A percentile compares a stretch with the other conserved stretches of the same genome.
Evolutionary conservation across 495 filamentous ascomycete species (phyloP).

Genomic region (Penicillium nucicola): DNA sequence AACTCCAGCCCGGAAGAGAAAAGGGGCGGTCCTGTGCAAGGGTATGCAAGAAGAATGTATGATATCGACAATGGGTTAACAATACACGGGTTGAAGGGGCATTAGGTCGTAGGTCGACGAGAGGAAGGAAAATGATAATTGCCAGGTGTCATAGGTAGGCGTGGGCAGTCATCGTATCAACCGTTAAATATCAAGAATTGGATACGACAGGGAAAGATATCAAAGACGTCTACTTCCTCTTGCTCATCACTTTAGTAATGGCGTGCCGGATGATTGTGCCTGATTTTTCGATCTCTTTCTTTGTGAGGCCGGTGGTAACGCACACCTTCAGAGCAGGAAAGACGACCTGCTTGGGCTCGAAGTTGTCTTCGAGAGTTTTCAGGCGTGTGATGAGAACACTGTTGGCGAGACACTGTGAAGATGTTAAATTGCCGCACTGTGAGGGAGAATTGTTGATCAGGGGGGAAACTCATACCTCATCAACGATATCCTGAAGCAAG

Average conservation of each 20-base stretch:
- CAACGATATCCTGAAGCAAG: conserved; percentile 83
- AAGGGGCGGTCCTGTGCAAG: conserved; percentile 23
- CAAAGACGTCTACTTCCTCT: conserved; percentile 44
- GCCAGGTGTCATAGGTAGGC: conserved; percentile 20
- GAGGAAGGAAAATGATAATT: conserved; percentile 3
- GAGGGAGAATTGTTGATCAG: neutral
- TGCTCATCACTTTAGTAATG: conserved; percentile 80
- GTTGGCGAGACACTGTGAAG: conserved; percentile 65
- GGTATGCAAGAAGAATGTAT: conserved; percentile 22
- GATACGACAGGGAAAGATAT: conserved; percentile 1
- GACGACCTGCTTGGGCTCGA: conserved; percentile 61
- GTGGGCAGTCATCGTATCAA: conserved; percentile 22
- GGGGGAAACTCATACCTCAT: conserved; percentile 65
- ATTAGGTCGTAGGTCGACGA: conserved; percentile 26
- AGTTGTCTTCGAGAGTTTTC: conserved; percentile 68
- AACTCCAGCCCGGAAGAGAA: conserved; percentile 3
- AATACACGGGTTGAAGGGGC: conserved; percentile 21
- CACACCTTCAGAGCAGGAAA: conserved; percentile 86
- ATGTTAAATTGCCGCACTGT: conserved; percentile 11
- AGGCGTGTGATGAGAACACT: conserved; percentile 83
- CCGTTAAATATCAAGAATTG: conserved; percentile 1
- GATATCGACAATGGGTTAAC: conserved; percentile 23
- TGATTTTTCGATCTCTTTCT: conserved; percentile 93
- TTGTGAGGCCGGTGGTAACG: conserved; percentile 78
- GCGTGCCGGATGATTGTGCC: conserved; percentile 86